Evolutionary conservation across 2,329 filamentous ascomycete genomes (phyloP).

Genomic region (Blumeriella jaapii): DNA sequence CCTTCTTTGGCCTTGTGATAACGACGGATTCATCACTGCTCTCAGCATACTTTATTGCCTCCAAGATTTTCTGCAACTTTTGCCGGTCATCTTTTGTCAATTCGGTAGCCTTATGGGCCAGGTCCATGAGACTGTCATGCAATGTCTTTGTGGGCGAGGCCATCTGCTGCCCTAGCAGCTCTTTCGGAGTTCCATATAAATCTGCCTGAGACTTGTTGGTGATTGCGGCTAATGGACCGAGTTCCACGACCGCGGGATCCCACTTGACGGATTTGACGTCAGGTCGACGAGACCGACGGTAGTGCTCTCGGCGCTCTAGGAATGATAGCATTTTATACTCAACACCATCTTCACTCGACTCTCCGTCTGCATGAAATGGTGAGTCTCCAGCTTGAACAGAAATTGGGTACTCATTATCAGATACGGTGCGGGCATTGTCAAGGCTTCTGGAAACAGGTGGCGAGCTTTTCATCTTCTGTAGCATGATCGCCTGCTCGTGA

Average conservation of each 20-base stretch:
- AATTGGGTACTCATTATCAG: background rate
- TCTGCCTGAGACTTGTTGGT: background rate
- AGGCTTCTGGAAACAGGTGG: background rate
- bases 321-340: constrained; percentile 11
- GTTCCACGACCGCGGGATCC: constrained; percentile 18
- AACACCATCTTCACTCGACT: constrained; percentile 7
- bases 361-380: constrained; percentile 2
- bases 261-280: constrained; percentile 17
- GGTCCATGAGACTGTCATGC: constrained; percentile 5
- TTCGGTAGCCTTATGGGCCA: constrained; percentile 6
- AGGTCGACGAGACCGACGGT: background rate
- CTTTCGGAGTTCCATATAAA: background rate
- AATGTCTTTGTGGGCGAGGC: constrained; percentile 1
- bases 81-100: constrained; percentile 12
- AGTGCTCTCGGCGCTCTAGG: constrained; percentile 3
- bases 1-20: background rate
- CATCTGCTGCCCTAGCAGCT: background rate
- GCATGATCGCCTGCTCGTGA: background rate
- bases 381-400: background rate
- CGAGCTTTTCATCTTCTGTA: background rate
- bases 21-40: constrained; percentile 9
- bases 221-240: constrained; percentile 7
- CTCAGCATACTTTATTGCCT: constrained; percentile 13
- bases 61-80: constrained; percentile 14
- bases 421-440: background rate